These are phyloP conservation scores for Castanopsis chinensis DNA, from an alignment of 306 rosid genomes.

Conservation along the genomic window DNA sequence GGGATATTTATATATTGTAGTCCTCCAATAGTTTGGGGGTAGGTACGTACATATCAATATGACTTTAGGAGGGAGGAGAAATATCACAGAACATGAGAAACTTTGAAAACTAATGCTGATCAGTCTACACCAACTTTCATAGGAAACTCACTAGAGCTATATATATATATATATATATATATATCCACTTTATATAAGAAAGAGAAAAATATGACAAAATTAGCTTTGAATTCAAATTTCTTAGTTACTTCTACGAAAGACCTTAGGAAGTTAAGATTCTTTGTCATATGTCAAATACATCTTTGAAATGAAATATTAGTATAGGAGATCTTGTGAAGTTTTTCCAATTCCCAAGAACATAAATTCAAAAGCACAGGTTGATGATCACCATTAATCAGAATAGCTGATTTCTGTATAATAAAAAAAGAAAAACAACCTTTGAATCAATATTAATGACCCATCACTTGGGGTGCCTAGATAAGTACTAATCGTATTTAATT, in stretches of 20 bases:
- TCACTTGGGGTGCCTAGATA: not conserved
- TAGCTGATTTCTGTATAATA: not conserved
- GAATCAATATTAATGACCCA: not conserved
- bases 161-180: not conserved
- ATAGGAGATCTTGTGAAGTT: not conserved
- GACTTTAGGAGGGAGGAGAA: constrained; percentile 24
- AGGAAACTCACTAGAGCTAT: constrained; percentile 25
- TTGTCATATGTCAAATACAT: constrained; percentile 17
- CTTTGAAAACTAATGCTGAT: constrained; percentile 32
- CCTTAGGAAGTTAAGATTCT: not conserved
- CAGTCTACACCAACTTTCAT: constrained; percentile 23
- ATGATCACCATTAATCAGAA: not conserved
- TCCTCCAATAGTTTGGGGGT: constrained; percentile 22
- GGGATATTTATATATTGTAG: not conserved
- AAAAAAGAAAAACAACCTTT: not conserved
- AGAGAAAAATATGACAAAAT: not conserved
- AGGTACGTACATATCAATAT: not conserved
- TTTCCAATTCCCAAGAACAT: not conserved
- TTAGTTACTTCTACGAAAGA: not conserved
- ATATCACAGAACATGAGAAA: constrained; percentile 25
- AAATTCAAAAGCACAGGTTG: not conserved
- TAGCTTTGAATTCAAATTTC: constrained; percentile 20
- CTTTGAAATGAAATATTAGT: not conserved
- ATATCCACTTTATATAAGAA: not conserved
- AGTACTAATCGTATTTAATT: not conserved